phyloP scores from a whole-genome alignment of 2,329 filamentous ascomycete species.

The Aspergillus uvarum region DNA sequence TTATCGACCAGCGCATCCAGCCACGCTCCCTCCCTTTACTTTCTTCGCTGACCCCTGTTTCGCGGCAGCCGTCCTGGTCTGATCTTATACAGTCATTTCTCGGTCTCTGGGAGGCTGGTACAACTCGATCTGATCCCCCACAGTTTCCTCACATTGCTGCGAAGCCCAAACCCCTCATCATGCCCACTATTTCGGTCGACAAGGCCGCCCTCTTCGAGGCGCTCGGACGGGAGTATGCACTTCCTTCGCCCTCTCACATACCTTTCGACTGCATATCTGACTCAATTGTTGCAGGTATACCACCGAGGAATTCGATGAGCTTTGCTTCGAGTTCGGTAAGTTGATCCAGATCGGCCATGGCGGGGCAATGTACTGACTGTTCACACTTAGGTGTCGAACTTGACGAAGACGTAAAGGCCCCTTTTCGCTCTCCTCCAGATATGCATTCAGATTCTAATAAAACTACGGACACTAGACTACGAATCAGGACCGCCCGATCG shows the following conservation, averaged over 20 bases:
- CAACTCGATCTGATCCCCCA: not conserved
- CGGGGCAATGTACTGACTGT: slow-evolving; percentile 34
- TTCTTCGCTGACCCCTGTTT: not conserved
- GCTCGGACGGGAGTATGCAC: slow-evolving; percentile 75
- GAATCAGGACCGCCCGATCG: slow-evolving; percentile 68
- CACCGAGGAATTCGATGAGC: slow-evolving; percentile 90
- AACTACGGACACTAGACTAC: slow-evolving; percentile 56
- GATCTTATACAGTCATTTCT: not conserved
- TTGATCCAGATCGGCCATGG: slow-evolving; percentile 18
- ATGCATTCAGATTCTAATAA: slow-evolving; percentile 25
- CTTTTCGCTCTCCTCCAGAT: slow-evolving; percentile 14
- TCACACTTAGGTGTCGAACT: slow-evolving; percentile 70
- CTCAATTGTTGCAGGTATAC: slow-evolving; percentile 63
- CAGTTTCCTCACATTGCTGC: slow-evolving; percentile 20
- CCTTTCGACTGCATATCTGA: not conserved
- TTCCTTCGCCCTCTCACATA: not conserved
- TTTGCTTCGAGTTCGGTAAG: slow-evolving; percentile 94
- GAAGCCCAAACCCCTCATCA: slow-evolving; percentile 49
- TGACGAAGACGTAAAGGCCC: slow-evolving; percentile 71
- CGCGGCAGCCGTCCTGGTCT: not conserved
- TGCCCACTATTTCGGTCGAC: slow-evolving; percentile 97
- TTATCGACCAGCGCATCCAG: slow-evolving; percentile 3
- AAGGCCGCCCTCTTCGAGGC: slow-evolving; percentile 95
- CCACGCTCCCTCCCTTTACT: not conserved
- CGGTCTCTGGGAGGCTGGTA: slow-evolving; percentile 9